Conservation (phyloP, 78 protist species). For the Dictyostelium citrinum region DNA sequence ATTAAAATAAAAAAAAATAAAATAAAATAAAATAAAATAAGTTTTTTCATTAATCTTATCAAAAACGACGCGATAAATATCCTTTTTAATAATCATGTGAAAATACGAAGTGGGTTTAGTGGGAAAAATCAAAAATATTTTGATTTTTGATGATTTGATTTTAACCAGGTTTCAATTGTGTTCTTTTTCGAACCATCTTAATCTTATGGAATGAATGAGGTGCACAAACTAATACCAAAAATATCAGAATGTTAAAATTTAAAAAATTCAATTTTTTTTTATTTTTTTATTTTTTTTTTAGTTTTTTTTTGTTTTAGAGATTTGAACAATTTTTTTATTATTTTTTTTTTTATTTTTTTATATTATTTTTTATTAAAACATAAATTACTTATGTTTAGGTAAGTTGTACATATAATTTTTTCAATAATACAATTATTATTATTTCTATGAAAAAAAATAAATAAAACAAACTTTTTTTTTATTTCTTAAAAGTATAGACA, state of each 20-base stretch:
- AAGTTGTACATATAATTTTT: too few species aligned
- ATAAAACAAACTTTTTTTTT: too few species aligned
- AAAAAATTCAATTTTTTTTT: background rate
- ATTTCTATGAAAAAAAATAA: too few species aligned
- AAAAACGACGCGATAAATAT: background rate
- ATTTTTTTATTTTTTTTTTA: background rate
- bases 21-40: too few species aligned
- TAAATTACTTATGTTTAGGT: too few species aligned
- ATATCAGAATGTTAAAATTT: background rate
- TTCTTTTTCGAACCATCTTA: background rate
- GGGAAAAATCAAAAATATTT: background rate
- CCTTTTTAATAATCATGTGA: background rate
- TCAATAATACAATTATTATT: too few species aligned
- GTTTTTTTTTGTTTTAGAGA: background rate
- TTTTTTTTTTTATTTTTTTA: background rate
- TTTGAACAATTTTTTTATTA: background rate
- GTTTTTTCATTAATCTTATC: too few species aligned
- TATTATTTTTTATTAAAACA: too few species aligned
- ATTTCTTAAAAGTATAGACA: too few species aligned
- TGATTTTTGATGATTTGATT: background rate
- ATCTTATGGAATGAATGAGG: background rate
- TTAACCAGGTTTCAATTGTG: background rate
- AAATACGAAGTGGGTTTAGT: background rate
- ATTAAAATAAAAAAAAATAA: too few species aligned
- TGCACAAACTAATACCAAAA: background rate